Evolutionary conservation across 2,329 filamentous ascomycete species (phyloP).

Genomic region (Pseudofabraea citricarpa): DNA sequence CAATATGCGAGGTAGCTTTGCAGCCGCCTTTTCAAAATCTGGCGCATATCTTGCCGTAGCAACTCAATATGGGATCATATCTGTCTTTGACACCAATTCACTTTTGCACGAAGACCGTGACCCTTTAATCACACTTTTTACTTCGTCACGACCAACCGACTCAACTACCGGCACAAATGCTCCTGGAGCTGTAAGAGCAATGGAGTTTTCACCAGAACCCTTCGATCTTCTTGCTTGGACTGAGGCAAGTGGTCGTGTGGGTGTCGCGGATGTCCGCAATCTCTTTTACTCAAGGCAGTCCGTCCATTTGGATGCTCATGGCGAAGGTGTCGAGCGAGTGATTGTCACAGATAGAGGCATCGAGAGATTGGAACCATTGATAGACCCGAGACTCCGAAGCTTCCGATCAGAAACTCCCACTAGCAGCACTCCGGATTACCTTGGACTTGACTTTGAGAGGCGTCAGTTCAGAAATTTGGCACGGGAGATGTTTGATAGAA

Average conservation of each 20-base stretch:
- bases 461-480: constrained; percentile 22
- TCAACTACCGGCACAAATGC: constrained; percentile 3
- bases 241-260: constrained; percentile 75
- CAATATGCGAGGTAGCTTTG: constrained; percentile 65
- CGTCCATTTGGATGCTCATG: constrained; percentile 56
- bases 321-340: constrained; percentile 39
- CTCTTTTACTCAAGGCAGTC: constrained; percentile 65
- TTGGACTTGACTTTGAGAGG: constrained; percentile 20
- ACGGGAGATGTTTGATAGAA: constrained; percentile 31
- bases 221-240: constrained; percentile 92
- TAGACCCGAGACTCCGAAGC: constrained; percentile 23
- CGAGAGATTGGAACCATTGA: constrained; percentile 11
- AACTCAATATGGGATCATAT: constrained; percentile 76
- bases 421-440: constrained; percentile 23
- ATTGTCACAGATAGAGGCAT: constrained; percentile 17
- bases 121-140: constrained; percentile 69
- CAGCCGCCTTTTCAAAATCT: constrained; percentile 70
- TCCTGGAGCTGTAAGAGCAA: constrained; percentile 78
- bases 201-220: constrained; percentile 86
- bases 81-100: constrained; percentile 59
- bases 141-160: constrained; percentile 68
- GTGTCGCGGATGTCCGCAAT: constrained; percentile 66
- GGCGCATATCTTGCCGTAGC: constrained; percentile 70
- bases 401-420: constrained; percentile 17
- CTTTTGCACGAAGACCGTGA: constrained; percentile 43